phyloP scores from a whole-genome alignment of 495 filamentous ascomycete species.

The Pseudotulostoma volvatum region DNA sequence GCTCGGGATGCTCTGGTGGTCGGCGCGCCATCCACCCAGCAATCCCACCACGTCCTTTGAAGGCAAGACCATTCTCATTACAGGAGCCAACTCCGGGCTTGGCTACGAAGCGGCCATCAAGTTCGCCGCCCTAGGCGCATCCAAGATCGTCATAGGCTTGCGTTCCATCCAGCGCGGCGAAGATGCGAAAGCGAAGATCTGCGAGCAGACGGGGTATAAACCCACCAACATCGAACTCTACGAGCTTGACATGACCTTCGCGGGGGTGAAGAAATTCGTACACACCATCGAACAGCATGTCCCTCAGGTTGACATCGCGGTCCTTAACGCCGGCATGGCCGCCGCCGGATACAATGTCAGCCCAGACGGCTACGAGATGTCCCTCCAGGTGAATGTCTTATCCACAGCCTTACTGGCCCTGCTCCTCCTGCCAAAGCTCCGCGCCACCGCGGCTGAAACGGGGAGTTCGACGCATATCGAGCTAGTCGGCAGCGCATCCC shows the following conservation, averaged over 20 bases:
- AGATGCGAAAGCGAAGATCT: slow-evolving; percentile 26
- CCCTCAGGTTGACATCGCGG: slow-evolving; percentile 21
- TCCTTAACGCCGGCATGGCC: slow-evolving; percentile 32
- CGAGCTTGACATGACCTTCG: slow-evolving; percentile 40
- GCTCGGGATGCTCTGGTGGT: slow-evolving; percentile 22
- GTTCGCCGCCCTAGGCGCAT: slow-evolving; percentile 27
- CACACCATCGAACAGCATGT: slow-evolving; percentile 22
- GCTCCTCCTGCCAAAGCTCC: slow-evolving; percentile 36
- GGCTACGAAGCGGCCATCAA: slow-evolving; percentile 32
- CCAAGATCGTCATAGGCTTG: slow-evolving; percentile 26
- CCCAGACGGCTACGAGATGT: slow-evolving; percentile 36
- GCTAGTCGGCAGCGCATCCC: slow-evolving; percentile 28
- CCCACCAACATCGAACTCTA: slow-evolving; percentile 31
- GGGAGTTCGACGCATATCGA: slow-evolving; percentile 23
- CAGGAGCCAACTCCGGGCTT: slow-evolving; percentile 37
- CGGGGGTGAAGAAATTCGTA: slow-evolving; percentile 32
- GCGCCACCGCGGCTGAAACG: slow-evolving; percentile 11
- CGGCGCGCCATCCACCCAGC: slow-evolving; percentile 21
- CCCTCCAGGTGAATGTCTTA: slow-evolving; percentile 42
- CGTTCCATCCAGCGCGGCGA: slow-evolving; percentile 30
- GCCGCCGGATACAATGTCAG: slow-evolving; percentile 20
- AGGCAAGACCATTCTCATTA: slow-evolving; percentile 38
- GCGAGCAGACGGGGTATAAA: slow-evolving; percentile 26
- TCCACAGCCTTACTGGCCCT: slow-evolving; percentile 39
- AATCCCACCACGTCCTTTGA: slow-evolving; percentile 24